These are phyloP conservation scores for Ophiostoma novo-ulmi DNA, from an alignment of 2,329 filamentous ascomycete species.

Conservation along the genomic window DNA sequence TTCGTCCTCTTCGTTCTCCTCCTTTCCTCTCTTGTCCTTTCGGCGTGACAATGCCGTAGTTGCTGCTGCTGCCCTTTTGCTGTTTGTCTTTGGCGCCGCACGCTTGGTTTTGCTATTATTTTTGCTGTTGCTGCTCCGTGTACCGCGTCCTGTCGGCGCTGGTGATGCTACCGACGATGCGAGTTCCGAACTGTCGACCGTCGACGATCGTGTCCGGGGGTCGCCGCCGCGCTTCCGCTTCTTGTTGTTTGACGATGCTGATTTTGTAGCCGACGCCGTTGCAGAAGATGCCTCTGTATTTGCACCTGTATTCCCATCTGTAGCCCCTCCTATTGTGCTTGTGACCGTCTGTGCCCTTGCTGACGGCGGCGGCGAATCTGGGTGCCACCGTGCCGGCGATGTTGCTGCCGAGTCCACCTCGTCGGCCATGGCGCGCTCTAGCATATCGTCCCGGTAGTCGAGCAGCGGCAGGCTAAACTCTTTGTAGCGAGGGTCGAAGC, in stretches of 20 bases:
- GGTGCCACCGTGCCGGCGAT: slow-evolving; percentile 28
- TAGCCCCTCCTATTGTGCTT: neutral
- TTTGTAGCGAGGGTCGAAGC: slow-evolving; percentile 26
- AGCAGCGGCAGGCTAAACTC: slow-evolving; percentile 28
- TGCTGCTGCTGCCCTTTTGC: slow-evolving; percentile 13
- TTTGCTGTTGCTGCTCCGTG: slow-evolving; percentile 18
- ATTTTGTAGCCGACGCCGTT: slow-evolving; percentile 11
- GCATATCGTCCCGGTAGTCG: slow-evolving; percentile 28
- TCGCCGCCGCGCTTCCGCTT: slow-evolving; percentile 29
- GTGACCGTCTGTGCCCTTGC: neutral
- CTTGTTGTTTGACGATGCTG: neutral
- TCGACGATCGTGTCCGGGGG: slow-evolving; percentile 27
- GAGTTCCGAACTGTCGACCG: slow-evolving; percentile 27
- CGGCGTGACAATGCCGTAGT: neutral
- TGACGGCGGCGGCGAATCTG: slow-evolving; percentile 24
- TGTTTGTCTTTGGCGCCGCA: slow-evolving; percentile 12
- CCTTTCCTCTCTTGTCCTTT: slow-evolving; percentile 13
- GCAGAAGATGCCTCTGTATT: slow-evolving; percentile 10
- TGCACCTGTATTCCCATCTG: neutral
- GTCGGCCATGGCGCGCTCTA: slow-evolving; percentile 25
- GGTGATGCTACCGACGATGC: slow-evolving; percentile 25
- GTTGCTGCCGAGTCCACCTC: slow-evolving; percentile 23
- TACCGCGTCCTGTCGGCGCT: slow-evolving; percentile 19
- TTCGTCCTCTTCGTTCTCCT: slow-evolving; percentile 13
- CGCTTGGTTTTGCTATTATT: slow-evolving; percentile 10